Evolutionary conservation across 1,284 basidiomycete species (phyloP), one percentile per base, ranked within the genome.

Genomic region (Ceratorhiza oryzae-sativae): DNA sequence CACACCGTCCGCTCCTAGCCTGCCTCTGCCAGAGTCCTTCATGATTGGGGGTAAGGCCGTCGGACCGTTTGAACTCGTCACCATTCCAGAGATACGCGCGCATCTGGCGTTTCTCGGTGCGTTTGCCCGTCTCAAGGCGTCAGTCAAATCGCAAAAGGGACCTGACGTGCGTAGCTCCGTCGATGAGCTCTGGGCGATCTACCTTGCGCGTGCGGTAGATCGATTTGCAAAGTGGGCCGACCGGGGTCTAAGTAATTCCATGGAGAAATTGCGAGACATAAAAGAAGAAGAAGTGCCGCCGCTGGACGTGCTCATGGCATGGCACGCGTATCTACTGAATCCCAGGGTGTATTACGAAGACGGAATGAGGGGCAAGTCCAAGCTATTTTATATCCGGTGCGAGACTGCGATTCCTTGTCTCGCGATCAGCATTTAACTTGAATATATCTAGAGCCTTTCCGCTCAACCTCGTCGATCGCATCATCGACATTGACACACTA

Each of bases 281-380:
- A 39, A 34, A 20, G 72, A 72, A 41, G 42, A 63, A 20, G 72
- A 65, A 27, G 25, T 84, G 25, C 85, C 84, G 0, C 84, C 84
- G 0, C 27, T 83, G 1, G 85, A 86, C 60, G 84, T 85, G 18
- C 71, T 83, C 73, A 84, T 85, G 82, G 80, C 84, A 5, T 85
- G 84, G 83, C 85, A 86, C 74, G 76, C 84, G 1, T 86, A 86
- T 75, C 76, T 84, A 77, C 78, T 86, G 1, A 76, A 77, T 56
- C 76, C 76, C 0, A 71, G 72, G 30, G 70, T 58, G 10, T 77
- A 75, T 49, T 73, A 62, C 45, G 73, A 75, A 60, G 76, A 77
- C 51, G 71, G 75, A 30, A 27, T 74, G 32, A 59, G 63, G 18
- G 48, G 18, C 42, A 67, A 65, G 41, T 70, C 53, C 23, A 51